A percentile compares a stretch with the other conserved stretches of the same genome.
These are phyloP conservation scores for Myxozyma udenii DNA, from an alignment of 805 yeast species.

Conservation along the genomic window DNA sequence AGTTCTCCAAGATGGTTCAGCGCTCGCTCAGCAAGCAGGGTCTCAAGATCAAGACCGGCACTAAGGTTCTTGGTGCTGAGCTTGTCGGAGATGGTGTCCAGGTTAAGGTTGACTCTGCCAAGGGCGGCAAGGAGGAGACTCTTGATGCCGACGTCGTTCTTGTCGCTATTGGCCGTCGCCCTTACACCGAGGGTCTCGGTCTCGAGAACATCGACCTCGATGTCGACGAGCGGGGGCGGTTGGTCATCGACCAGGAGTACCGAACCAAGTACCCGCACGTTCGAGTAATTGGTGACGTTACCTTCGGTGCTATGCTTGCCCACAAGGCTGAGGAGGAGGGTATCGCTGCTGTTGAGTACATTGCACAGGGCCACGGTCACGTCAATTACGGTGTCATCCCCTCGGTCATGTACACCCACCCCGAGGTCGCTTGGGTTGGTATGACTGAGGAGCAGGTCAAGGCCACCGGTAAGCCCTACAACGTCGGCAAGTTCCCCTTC, in stretches of 20 bases:
- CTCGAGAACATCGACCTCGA: slow-evolving; percentile 88
- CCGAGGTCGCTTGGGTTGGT: slow-evolving; percentile 99
- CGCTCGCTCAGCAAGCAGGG: slow-evolving; percentile 94
- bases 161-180: slow-evolving; percentile 99
- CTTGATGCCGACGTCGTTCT: slow-evolving; percentile 88
- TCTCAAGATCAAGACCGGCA: slow-evolving; percentile 82
- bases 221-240: slow-evolving; percentile 85
- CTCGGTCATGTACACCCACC: slow-evolving; percentile 98
- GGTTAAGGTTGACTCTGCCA: slow-evolving; percentile 83
- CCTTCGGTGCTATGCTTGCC: slow-evolving; percentile 99
- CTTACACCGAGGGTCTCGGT: slow-evolving; percentile 84
- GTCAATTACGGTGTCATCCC: slow-evolving; percentile 98
- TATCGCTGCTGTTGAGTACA: slow-evolving; percentile 94
- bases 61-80: slow-evolving; percentile 84
- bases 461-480: slow-evolving; percentile 86
- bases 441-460: slow-evolving; percentile 91
- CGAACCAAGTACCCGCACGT: slow-evolving; percentile 89
- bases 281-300: slow-evolving; percentile 96
- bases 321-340: slow-evolving; percentile 99
- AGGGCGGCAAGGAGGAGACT: slow-evolving; percentile 73
- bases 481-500: slow-evolving; percentile 97
- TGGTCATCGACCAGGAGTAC: slow-evolving; percentile 91
- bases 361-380: slow-evolving; percentile 92
- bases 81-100: slow-evolving; percentile 86
- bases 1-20: slow-evolving; percentile 86